Base-by-base conservation (phyloP, 2,329 filamentous ascomycete species). In the Tympanopsis confertula region DNA sequence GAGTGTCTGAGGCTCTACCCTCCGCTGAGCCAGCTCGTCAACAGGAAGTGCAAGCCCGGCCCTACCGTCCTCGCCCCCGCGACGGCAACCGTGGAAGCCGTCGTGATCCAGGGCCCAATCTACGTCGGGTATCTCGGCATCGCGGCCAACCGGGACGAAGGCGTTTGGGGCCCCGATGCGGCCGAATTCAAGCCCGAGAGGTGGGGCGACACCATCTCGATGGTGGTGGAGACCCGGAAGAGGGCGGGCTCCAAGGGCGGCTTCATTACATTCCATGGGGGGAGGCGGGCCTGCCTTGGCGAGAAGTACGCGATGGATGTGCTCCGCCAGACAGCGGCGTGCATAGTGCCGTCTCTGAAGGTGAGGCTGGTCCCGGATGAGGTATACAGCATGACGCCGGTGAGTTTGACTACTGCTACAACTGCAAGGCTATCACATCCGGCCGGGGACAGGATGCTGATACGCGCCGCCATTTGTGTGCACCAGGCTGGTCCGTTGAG, bases 21-120 rank as follows among this genome's bases (percentile, higher is more conserved):
- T 0, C 66, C 67, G 5, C 61, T 71, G 37, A 60, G 56, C 0
- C 65, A 69, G 41, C 53, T 71, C 30, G 62, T 69, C 44, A 70
- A 70, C 38, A 57, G 65, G 4, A 56, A 57, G 3, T n/a, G n/a
- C n/a, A n/a, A n/a, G n/a, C n/a, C n/a, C n/a, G n/a, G n/a, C n/a
- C n/a, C n/a, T n/a, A n/a, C n/a, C n/a, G n/a, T n/a, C n/a, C 12
- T 33, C 10, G 57, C 56, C 0, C 42, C 45, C 29, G 38, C 33
- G 13, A 36, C 48, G 3, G 42, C 44, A 4, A 30, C 46, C 2
- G 46, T 56, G 0, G 50, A 54, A 12, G 42, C 49, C 18, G 44
- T 54, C 2, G 50, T 7, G 7, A 7, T n/a, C n/a, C 22, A 48
- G 4, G 44, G 44, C 1, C 36, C 44, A 4, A 45, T 63, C n/a